Percentiles rank a stretch among this genome's conserved stretches.
Evolutionary conservation across 108 stramenopile species (phyloP).

Genomic region (Discostella stelligeroides): DNA sequence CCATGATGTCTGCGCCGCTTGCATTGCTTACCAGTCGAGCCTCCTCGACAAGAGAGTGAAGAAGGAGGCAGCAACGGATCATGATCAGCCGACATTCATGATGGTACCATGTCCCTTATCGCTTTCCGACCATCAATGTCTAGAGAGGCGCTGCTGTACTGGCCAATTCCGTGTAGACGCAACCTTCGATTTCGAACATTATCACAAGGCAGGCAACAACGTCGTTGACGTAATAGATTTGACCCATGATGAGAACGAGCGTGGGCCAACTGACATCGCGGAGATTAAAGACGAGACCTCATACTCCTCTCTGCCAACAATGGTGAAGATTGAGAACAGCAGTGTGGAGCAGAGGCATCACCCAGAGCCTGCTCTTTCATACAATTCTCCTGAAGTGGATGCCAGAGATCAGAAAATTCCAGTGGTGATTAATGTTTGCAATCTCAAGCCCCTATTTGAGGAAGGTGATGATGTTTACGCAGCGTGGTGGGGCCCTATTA

Average conservation of each 20-base stretch:
- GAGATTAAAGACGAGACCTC: too few species aligned
- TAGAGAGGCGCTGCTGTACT: too few species aligned
- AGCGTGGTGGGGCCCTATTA: constrained; percentile 7
- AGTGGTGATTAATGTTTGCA: background rate
- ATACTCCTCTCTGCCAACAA: too few species aligned
- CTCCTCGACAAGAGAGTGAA: background rate
- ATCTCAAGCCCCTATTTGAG: constrained; percentile 19
- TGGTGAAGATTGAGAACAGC: background rate
- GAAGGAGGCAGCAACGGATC: background rate
- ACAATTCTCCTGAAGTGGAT: background rate
- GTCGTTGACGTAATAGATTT: constrained; percentile 5
- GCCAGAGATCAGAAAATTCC: background rate
- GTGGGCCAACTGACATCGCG: background rate
- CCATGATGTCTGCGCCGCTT: background rate
- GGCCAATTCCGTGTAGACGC: too few species aligned
- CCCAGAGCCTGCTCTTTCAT: background rate
- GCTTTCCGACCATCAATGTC: too few species aligned
- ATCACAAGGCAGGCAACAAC: background rate
- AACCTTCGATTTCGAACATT: too few species aligned
- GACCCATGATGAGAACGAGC: background rate
- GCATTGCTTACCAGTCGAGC: background rate
- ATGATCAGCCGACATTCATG: too few species aligned
- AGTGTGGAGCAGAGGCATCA: background rate
- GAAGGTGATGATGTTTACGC: constrained; percentile 23
- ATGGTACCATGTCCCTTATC: too few species aligned